Evolutionary conservation across 192 early-diverging fungal genomes (phyloP).

Genomic region (Cetraspora pellucida): DNA sequence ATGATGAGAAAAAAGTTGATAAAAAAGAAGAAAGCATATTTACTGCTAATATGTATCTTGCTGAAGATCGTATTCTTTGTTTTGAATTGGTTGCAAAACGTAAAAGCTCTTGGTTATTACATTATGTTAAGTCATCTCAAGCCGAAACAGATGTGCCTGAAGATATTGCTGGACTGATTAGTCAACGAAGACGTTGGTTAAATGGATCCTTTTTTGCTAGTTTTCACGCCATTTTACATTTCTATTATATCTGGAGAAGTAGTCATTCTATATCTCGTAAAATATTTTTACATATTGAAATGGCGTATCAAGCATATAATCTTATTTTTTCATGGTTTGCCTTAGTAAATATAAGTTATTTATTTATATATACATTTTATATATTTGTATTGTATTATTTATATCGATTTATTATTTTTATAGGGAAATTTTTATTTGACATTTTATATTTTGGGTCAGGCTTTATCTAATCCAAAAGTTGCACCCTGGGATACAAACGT

Average conservation of each 20-base stretch:
- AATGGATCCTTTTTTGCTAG: slow-evolving; percentile 95
- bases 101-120: slow-evolving; percentile 66
- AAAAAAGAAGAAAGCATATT: slow-evolving; percentile 55
- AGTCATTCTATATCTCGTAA: slow-evolving; percentile 76
- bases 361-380: neutral
- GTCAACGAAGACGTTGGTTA: slow-evolving; percentile 95
- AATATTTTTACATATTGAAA: slow-evolving; percentile 73
- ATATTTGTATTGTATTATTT: neutral
- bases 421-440: slow-evolving; percentile 88
- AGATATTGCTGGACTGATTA: slow-evolving; percentile 84
- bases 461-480: slow-evolving; percentile 39
- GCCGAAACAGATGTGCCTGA: slow-evolving; percentile 87
- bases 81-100: slow-evolving; percentile 84
- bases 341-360: slow-evolving; percentile 52
- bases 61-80: slow-evolving; percentile 84
- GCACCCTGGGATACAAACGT: slow-evolving; percentile 48
- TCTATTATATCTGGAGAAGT: slow-evolving; percentile 73
- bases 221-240: slow-evolving; percentile 81
- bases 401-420: neutral
- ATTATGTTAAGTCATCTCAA: slow-evolving; percentile 69
- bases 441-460: slow-evolving; percentile 81
- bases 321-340: slow-evolving; percentile 91
- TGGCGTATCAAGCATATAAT: slow-evolving; percentile 79
- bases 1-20: slow-evolving; percentile 51
- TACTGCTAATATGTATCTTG: slow-evolving; percentile 81